phyloP scores from a whole-genome alignment of 805 yeast species.

The Schizosaccharomyces cryophilus region DNA sequence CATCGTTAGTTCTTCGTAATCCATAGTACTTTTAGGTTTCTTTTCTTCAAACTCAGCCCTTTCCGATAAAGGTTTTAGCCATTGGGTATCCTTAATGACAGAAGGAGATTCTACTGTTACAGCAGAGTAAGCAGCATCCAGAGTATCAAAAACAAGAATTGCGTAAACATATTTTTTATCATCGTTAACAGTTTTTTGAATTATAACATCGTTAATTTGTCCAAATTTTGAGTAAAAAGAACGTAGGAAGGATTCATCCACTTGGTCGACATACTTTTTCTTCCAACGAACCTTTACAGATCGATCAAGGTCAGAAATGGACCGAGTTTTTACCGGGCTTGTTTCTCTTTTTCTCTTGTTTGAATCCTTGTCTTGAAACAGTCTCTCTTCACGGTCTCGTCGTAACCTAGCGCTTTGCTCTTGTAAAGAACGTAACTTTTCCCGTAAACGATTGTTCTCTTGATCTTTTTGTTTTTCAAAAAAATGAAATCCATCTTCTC shows the following conservation, averaged over 20 bases:
- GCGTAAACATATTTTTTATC: background rate
- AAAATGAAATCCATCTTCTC: background rate
- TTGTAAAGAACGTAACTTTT: background rate
- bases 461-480: background rate
- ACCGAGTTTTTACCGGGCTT: background rate
- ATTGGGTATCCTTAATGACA: background rate
- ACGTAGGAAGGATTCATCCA: background rate
- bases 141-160: background rate
- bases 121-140: background rate
- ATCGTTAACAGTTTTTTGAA: background rate
- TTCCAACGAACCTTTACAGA: background rate
- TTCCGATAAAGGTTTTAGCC: background rate
- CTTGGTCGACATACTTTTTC: background rate
- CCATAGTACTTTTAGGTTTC: background rate
- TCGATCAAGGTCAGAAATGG: background rate
- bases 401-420: background rate
- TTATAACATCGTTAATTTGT: background rate
- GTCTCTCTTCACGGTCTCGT: background rate
- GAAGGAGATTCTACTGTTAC: background rate
- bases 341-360: background rate
- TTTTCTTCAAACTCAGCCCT: background rate
- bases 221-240: background rate
- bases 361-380: background rate
- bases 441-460: background rate
- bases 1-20: background rate